Base-by-base conservation (phyloP, 2,329 filamentous ascomycete genomes). In the Calonectria hawksworthii region DNA sequence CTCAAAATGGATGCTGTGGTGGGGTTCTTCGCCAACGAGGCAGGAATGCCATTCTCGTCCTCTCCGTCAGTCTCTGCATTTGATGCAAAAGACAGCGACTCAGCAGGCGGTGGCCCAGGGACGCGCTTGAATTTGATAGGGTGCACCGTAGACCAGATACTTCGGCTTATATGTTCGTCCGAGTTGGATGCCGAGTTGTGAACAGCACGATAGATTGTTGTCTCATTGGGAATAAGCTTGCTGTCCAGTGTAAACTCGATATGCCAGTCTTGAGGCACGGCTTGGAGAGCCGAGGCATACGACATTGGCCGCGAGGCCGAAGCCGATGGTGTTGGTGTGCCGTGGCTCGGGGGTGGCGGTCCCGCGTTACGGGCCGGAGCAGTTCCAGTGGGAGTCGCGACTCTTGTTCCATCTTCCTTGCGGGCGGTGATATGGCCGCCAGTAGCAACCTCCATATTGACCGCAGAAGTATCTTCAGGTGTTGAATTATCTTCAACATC, bases 201-300 rank as follows among this genome's bases (percentile, higher is more conserved):
- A 11, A 99, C 95, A 38, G 97, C 97, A 63, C 96, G 94, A 82
- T 99, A 99, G 71, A 99, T 96, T 0, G 97, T 99, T 0, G 95
- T 98, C 80, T 99, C 96, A 79, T 96, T 97, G 0, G 94, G 90
- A 73, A 99, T 94, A 1, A 94, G 90, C 83, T 96, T 95, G 68
- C 91, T 94, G 77, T 98, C 94, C 65, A 99, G 91, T 78, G 92
- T 96, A 85, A 99, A 99, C 82, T 99, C 95, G 75, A 99, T 96
- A 81, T 99, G 96, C 97, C 97, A 99, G 82, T 99, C 96, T 82
- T 98, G 94, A 1, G 96, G 95, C 0, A 92, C 88, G 18, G 94
- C 89, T 79, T 96, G 94, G 68, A 98, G 91, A 5, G 95, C 95
- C 68, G 95, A 94, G 30, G 96, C 94, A 84, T 98, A 98, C 0